Conservation (phyloP, 2,329 filamentous ascomycete species). For the Ascochyta viciae-villosae region DNA sequence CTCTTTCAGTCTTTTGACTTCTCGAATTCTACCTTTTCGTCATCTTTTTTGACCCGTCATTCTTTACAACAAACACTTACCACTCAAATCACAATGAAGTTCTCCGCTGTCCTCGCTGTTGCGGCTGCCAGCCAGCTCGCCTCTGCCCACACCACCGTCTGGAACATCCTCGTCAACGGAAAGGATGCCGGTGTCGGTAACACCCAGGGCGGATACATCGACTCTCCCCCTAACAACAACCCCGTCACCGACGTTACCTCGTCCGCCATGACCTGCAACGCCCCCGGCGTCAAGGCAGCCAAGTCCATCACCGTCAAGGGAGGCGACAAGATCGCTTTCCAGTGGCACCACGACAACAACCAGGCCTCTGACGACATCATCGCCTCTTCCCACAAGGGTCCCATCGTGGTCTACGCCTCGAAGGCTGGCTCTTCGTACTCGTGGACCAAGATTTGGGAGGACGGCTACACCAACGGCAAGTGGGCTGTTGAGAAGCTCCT, state of each 20-base stretch:
- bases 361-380: conserved; percentile 59
- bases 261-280: conserved; percentile 46
- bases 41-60: conserved; percentile 14
- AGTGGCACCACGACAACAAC: conserved; percentile 61
- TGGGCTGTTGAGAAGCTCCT: conserved; percentile 53
- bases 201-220: conserved; percentile 56
- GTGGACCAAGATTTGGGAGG: conserved; percentile 57
- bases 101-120: conserved; percentile 37
- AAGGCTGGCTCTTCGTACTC: conserved; percentile 51
- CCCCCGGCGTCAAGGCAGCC: conserved; percentile 40
- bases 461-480: conserved; percentile 41
- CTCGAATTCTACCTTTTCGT: conserved; percentile 22
- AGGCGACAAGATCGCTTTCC: conserved; percentile 56
- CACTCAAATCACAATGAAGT: conserved; percentile 39
- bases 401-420: conserved; percentile 61
- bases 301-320: conserved; percentile 56
- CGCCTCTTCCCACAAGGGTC: conserved; percentile 59
- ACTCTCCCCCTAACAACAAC: conserved; percentile 52
- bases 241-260: conserved; percentile 47
- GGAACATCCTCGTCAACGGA: conserved; percentile 53
- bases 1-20: conserved; percentile 29
- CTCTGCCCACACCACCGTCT: conserved; percentile 46
- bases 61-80: conserved; percentile 20
- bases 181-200: conserved; percentile 44
- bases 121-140: conserved; percentile 37